Percentiles rank a stretch among this genome's conserved stretches.
Evolutionary conservation across 1,139 yeast species (phyloP).

Genomic region (Candida gigantensis): DNA sequence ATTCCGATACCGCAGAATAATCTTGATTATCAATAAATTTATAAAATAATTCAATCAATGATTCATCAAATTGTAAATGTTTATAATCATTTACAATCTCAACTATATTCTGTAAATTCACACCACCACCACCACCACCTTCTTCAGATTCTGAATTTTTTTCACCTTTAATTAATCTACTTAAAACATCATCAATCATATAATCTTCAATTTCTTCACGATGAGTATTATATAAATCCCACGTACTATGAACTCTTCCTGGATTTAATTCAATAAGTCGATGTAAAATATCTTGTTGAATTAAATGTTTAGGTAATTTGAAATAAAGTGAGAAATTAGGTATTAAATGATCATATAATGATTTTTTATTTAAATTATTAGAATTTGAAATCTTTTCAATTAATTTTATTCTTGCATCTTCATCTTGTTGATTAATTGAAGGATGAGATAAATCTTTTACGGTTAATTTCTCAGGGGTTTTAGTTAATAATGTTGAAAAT

Average conservation of each 20-base stretch:
- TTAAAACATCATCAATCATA: slow-evolving; percentile 21
- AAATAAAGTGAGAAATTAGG: slow-evolving; percentile 38
- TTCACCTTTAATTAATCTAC: slow-evolving; percentile 26
- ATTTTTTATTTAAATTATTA: slow-evolving; percentile 12
- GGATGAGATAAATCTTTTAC: slow-evolving; percentile 8
- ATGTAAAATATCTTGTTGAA: slow-evolving; percentile 19
- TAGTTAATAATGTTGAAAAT: slow-evolving; percentile 18
- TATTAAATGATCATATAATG: slow-evolving; percentile 15
- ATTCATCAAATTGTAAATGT: slow-evolving; percentile 4
- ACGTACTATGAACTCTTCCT: slow-evolving; percentile 39
- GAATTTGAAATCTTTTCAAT: slow-evolving; percentile 13
- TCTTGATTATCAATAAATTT: slow-evolving; percentile 5
- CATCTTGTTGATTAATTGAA: slow-evolving; percentile 13
- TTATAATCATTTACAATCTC: slow-evolving; percentile 9
- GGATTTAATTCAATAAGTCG: slow-evolving; percentile 37
- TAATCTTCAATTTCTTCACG: slow-evolving; percentile 10
- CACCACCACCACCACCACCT: slow-evolving; percentile 10
- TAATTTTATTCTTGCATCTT: slow-evolving; percentile 10
- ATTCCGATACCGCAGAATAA: slow-evolving; percentile 4
- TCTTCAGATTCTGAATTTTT: slow-evolving; percentile 1
- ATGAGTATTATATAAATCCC: slow-evolving; percentile 35
- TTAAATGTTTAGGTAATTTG: slow-evolving; percentile 11
- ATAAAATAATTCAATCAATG: slow-evolving; percentile 1
- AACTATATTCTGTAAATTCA: slow-evolving; percentile 8
- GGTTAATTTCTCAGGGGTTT: slow-evolving; percentile 15